Percentiles rank a stretch among this genome's conserved stretches.
Evolutionary conservation across 2,329 filamentous ascomycete species (phyloP).

Genomic region (Claviceps humidiphila): DNA sequence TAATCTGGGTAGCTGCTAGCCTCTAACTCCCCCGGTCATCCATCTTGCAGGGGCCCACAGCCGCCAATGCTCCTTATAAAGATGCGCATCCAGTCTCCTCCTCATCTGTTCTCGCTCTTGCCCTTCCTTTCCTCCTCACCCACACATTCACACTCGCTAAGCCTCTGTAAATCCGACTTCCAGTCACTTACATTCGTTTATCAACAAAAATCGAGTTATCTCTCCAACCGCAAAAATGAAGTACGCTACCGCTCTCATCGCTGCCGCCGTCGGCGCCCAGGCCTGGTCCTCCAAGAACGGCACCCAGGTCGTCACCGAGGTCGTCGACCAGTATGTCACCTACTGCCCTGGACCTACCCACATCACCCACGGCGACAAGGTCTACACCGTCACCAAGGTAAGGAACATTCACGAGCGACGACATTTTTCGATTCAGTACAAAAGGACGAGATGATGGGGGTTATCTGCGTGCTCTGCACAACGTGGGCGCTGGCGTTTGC

Average conservation of each 20-base stretch:
- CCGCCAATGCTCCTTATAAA: slow-evolving; percentile 30
- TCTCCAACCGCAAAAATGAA: slow-evolving; percentile 47
- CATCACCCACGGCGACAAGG: slow-evolving; percentile 49
- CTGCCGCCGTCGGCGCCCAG: slow-evolving; percentile 27
- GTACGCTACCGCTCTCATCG: slow-evolving; percentile 41
- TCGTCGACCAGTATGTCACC: slow-evolving; percentile 53
- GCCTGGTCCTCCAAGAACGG: slow-evolving; percentile 25
- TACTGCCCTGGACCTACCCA: slow-evolving; percentile 58
- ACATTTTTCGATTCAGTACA: too few species aligned
- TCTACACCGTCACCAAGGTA: slow-evolving; percentile 57
- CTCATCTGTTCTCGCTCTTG: slow-evolving; percentile 9
- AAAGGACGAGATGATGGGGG: not conserved
- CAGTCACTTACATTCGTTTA: slow-evolving; percentile 48
- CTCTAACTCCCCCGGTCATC: too few species aligned
- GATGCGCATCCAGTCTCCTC: slow-evolving; percentile 26
- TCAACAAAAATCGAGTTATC: slow-evolving; percentile 18
- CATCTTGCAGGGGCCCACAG: not conserved
- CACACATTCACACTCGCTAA: slow-evolving; percentile 33
- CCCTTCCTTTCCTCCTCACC: slow-evolving; percentile 29
- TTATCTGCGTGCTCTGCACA: not conserved
- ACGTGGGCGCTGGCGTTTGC: too few species aligned
- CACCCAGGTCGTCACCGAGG: slow-evolving; percentile 46
- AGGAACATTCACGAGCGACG: slow-evolving; percentile 8
- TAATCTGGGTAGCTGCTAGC: too few species aligned
- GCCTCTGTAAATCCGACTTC: slow-evolving; percentile 34